phyloP scores from a whole-genome alignment of 106 monocot species.

The Dactylorhiza incarnata region DNA sequence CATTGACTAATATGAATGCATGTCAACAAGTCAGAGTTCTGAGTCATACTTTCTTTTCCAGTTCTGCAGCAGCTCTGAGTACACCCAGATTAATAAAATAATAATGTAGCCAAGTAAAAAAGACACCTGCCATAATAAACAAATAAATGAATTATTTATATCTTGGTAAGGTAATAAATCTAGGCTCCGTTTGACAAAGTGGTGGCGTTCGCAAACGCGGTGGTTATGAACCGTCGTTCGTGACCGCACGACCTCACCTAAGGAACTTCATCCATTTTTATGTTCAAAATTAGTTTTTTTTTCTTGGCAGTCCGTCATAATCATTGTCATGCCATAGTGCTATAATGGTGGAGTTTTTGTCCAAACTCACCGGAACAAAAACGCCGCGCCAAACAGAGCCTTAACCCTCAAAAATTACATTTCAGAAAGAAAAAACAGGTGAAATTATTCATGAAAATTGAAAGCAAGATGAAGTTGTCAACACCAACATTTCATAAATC shows the following conservation, averaged over 20 bases:
- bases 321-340: no score
- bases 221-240: no score
- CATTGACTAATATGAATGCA: not conserved
- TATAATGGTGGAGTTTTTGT: no score
- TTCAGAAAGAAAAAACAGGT: not conserved
- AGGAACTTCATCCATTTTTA: no score
- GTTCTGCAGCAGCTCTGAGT: conserved; percentile 40
- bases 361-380: not conserved
- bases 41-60: conserved; percentile 19
- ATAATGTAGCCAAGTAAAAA: conserved; percentile 42
- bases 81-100: conserved; percentile 34
- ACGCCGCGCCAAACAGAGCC: not conserved
- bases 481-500: not conserved
- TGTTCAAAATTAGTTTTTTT: no score
- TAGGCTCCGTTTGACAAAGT: not conserved
- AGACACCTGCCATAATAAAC: conserved; percentile 26
- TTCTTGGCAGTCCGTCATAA: no score
- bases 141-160: not conserved
- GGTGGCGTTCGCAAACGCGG: no score
- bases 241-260: no score
- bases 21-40: conserved; percentile 25
- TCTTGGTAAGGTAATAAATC: not conserved
- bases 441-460: not conserved
- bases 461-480: not conserved
- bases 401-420: not conserved